Conservation (phyloP, 2,329 filamentous ascomycete species). For the Colletotrichum chrysophilum region DNA sequence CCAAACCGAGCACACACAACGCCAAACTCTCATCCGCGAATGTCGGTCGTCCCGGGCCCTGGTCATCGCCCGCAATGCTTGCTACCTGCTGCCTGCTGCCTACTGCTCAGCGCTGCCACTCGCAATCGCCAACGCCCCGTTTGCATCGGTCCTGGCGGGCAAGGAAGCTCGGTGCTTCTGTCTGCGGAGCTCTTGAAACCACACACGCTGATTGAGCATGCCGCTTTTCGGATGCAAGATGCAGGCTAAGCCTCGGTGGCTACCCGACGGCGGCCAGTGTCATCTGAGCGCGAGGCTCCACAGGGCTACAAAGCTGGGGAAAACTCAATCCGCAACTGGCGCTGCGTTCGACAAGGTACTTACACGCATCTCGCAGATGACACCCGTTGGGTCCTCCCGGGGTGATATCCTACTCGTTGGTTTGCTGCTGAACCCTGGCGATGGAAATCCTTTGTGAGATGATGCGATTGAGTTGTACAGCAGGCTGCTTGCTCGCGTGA, state of each 20-base stretch:
- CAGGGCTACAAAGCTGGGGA: conserved; percentile 1
- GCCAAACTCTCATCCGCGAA: conserved; percentile 3
- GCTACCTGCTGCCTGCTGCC: background rate
- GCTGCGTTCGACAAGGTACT: background rate
- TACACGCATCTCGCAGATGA: background rate
- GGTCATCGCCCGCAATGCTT: background rate
- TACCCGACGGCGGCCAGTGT: conserved; percentile 4
- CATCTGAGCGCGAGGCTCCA: conserved; percentile 13
- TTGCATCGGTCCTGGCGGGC: background rate
- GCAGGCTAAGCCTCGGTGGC: conserved; percentile 13
- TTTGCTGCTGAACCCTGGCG: background rate
- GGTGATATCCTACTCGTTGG: background rate
- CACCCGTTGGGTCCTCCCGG: background rate
- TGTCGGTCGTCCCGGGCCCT: background rate
- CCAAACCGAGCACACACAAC: conserved; percentile 3
- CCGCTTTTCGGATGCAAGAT: background rate
- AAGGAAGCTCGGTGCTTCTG: background rate
- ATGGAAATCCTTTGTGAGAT: background rate
- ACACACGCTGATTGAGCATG: background rate
- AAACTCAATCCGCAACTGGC: conserved; percentile 3
- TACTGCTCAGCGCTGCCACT: background rate
- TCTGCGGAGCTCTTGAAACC: conserved; percentile 14
- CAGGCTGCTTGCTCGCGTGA: background rate
- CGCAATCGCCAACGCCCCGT: background rate
- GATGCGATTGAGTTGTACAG: background rate